Base-by-base conservation (phyloP, 2,329 filamentous ascomycete species). In the Coniochaeta prunicola region DNA sequence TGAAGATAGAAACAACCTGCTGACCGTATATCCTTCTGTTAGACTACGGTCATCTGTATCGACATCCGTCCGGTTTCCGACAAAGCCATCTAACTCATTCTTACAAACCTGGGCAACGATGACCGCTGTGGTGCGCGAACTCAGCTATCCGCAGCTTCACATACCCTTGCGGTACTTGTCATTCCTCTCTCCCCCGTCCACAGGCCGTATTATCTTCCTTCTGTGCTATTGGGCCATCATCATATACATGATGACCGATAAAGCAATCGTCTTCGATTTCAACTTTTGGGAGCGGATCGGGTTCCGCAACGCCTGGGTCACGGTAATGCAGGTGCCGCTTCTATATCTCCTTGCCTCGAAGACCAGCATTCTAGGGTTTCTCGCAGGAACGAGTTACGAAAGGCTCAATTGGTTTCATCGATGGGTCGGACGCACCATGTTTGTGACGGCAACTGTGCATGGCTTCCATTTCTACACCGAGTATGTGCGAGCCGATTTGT, bases 331-430 rank as follows among this genome's bases (percentile, higher is more conserved):
- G 68, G 77, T 89, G 45, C 86, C 86, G 0, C 74, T 89, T 21
- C 74, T 88, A 10, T 87, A 84, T 64, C 74, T 89, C 2, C 76
- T 89, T 15, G 79, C 83, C 28, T 81, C 80, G 62, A 86, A 86
- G 67, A 77, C 79, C 61, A 85, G 77, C 62, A 66, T 84, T 21
- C 72, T 90, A n/a, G 85, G 83, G 1, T 75, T 79, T 57, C 71
- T 90, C 26, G 77, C 81, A 4, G 87, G 87, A 12, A 78, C 81
- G 10, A 85, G 85, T 61, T 84, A 90, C 66, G 87, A 90, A 71
- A 79, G 85, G 9, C 74, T 90, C 59, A 90, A 89, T 68, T 90
- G 87, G 87, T 71, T 90, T 57, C 88, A 91, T 66, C 80, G 88
- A 61, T 91, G 88, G 87, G 82, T 86, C 10, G 85, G 84, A 3